Conservation (phyloP, 306 rosid species). For the Dalbergia oliveri region DNA sequence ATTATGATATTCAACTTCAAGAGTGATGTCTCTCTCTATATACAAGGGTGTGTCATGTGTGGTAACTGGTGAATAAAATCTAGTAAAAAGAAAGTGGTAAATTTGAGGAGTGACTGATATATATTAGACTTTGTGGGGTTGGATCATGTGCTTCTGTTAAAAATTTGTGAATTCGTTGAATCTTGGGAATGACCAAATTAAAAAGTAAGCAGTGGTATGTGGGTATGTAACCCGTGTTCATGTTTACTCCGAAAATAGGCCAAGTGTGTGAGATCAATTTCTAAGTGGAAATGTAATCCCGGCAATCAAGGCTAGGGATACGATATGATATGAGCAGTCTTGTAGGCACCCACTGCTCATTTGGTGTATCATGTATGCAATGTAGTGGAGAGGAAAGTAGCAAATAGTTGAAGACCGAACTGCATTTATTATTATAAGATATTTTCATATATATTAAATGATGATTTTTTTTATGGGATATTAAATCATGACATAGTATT, state of each 20-base stretch:
- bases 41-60: background rate
- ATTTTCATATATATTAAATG: too few relatives aligned
- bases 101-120: background rate
- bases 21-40: slow-evolving; percentile 6
- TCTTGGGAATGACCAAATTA: slow-evolving; percentile 60
- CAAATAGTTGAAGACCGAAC: background rate
- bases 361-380: slow-evolving; percentile 18
- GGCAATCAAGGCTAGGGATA: slow-evolving; percentile 55
- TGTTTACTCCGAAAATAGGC: slow-evolving; percentile 47
- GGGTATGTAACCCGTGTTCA: slow-evolving; percentile 38
- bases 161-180: slow-evolving; percentile 42
- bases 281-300: slow-evolving; percentile 50
- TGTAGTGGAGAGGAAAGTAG: slow-evolving; percentile 37
- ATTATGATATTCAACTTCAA: background rate
- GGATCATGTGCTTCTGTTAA: slow-evolving; percentile 5
- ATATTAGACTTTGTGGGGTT: background rate
- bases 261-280: slow-evolving; percentile 36
- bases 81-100: slow-evolving; percentile 30
- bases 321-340: background rate
- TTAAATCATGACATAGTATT: too few relatives aligned
- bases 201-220: background rate
- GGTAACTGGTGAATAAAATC: slow-evolving; percentile 13
- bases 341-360: slow-evolving; percentile 36
- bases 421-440: too few relatives aligned
- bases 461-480: too few relatives aligned